These are phyloP conservation scores for Alternaria gaisen DNA, from an alignment of 2,329 filamentous ascomycete species.

Conservation along the genomic window DNA sequence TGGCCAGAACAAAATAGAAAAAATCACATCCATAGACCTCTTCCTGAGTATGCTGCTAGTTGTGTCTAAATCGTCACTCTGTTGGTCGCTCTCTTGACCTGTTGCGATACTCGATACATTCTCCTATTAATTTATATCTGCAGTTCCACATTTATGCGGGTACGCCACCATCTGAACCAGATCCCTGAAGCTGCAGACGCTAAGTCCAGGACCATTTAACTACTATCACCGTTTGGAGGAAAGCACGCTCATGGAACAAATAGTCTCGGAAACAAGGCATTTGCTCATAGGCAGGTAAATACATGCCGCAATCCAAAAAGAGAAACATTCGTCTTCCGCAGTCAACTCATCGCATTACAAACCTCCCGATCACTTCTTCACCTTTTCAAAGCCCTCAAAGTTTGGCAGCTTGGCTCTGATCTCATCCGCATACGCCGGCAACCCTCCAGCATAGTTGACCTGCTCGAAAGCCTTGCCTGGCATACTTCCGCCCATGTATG, in stretches of 20 bases:
- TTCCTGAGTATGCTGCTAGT: background rate
- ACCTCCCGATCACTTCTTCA: background rate
- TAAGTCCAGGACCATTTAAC: too few species aligned
- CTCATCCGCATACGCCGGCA: background rate
- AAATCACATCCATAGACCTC: background rate
- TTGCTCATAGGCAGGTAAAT: background rate
- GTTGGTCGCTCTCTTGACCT: too few species aligned
- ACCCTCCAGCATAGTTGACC: background rate
- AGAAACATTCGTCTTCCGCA: background rate
- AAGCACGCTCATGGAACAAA: too few species aligned
- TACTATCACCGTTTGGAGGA: too few species aligned
- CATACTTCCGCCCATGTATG: conserved; percentile 45
- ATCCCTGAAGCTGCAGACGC: too few species aligned
- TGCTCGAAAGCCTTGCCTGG: background rate
- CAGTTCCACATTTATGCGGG: too few species aligned
- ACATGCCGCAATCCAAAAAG: background rate
- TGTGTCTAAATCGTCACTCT: too few species aligned
- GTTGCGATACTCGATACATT: too few species aligned
- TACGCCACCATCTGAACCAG: too few species aligned
- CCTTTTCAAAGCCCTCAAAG: background rate
- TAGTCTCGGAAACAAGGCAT: too few species aligned
- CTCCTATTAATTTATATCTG: too few species aligned
- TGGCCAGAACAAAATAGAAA: background rate
- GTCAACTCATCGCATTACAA: background rate
- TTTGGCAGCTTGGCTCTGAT: background rate